Evolutionary conservation across 2,329 filamentous ascomycete genomes (phyloP), one percentile per base, ranked within the genome.

Genomic region (Moelleriella libera): DNA sequence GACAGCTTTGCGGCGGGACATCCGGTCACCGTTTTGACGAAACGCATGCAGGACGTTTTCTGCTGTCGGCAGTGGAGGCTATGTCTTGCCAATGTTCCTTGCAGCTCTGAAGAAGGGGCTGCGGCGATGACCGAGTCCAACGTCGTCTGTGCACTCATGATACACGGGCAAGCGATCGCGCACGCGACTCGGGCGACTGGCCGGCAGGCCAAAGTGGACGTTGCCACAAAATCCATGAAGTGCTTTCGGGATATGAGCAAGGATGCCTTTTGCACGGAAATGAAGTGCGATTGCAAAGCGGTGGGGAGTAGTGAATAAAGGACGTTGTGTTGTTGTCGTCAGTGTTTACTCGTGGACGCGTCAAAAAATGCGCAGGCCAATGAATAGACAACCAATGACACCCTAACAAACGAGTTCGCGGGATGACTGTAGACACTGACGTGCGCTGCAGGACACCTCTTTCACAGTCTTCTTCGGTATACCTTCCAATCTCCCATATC

Each of bases 1-100:
- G 88, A 97, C 61, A 78, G 78, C 0, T 96, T 86, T 61, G 88
- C 88, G 2, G 87, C 83, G 56, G 85, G 85, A 34, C 89, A 97
- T 55, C 90, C 90, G 0, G 83, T 85, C 4, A 94, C 85, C 0
- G 78, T 77, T 41, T 71, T 95, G 0, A 69, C 78, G 41, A 78
- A 78, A 43, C 69, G 78, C 50, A 68, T 96, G 50, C 69, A 76
- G 7, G 69, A 72, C 9, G 71, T 77, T 9, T 81, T 88, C 50
- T 76, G 72, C 30, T 96, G 90, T 61, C 65, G 49, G 2, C 61
- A 69, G 47, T 79, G 74, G 71, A 70, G 78, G 7, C 60, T 82
- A 45, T 68, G 76, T 52, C 66, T 70, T 9, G 67, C 71, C 40
- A 63, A 72, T 12, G 68, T 68, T 51, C 60, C 59, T 11, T 59